Conservation (phyloP, 2,329 filamentous ascomycete species). For the Phoma sp. region DNA sequence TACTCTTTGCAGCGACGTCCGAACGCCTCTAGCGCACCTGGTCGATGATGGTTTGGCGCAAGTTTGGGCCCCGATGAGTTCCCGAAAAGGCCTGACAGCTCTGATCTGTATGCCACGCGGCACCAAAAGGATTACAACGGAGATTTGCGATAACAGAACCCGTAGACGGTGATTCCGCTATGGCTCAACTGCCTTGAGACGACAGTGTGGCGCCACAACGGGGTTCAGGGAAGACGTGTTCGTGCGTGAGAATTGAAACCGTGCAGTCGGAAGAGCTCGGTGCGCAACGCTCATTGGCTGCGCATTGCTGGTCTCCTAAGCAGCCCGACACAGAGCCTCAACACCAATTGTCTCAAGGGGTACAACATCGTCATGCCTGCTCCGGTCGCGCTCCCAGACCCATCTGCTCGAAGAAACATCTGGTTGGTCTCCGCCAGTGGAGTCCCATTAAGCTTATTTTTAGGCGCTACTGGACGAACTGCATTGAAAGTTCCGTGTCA, state of each 20-base stretch:
- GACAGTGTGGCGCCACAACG: slow-evolving; percentile 17
- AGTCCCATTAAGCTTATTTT: slow-evolving; percentile 31
- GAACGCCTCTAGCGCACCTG: no score
- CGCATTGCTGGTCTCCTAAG: slow-evolving; percentile 14
- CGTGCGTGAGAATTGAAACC: slow-evolving; percentile 33
- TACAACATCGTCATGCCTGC: slow-evolving; percentile 35
- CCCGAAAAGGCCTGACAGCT: slow-evolving; percentile 16
- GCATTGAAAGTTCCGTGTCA: slow-evolving; percentile 39
- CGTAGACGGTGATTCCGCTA: slow-evolving; percentile 7
- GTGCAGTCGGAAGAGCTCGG: slow-evolving; percentile 18
- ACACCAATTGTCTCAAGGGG: slow-evolving; percentile 52
- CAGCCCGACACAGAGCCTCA: slow-evolving; percentile 35
- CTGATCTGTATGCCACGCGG: no score
- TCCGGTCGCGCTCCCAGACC: slow-evolving; percentile 18
- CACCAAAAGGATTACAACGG: slow-evolving; percentile 5
- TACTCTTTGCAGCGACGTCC: no score
- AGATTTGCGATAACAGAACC: slow-evolving; percentile 8
- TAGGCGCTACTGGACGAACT: slow-evolving; percentile 27
- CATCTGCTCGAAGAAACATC: slow-evolving; percentile 26
- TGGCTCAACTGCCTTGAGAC: slow-evolving; percentile 15
- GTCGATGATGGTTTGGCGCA: not conserved
- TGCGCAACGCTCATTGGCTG: slow-evolving; percentile 26
- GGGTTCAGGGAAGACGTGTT: slow-evolving; percentile 13
- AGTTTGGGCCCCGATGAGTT: not conserved
- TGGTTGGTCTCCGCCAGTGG: slow-evolving; percentile 35